Percentiles rank a stretch among this genome's conserved stretches.
Conservation (phyloP, 805 yeast genomes). For the Scheffersomyces stipitis region DNA sequence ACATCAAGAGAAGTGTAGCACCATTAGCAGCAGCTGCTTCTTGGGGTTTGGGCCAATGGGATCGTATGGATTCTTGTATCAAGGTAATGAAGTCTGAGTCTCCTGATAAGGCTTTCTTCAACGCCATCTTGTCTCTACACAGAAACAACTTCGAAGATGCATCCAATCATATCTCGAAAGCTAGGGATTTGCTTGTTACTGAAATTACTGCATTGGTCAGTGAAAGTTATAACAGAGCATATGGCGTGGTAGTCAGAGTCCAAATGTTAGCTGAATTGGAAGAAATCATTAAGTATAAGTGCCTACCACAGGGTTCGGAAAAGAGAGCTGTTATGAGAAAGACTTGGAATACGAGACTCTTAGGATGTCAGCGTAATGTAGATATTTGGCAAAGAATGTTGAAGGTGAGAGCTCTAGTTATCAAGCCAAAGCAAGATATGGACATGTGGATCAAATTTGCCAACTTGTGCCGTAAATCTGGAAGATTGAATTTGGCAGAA, state of each 20-base stretch:
- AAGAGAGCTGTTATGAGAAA: slow-evolving; percentile 75
- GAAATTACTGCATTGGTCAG: slow-evolving; percentile 93
- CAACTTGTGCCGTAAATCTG: slow-evolving; percentile 90
- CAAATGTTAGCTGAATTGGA: slow-evolving; percentile 97
- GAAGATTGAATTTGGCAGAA: slow-evolving; percentile 88
- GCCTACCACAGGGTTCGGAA: slow-evolving; percentile 79
- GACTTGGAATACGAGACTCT: slow-evolving; percentile 90
- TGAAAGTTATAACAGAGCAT: slow-evolving; percentile 95
- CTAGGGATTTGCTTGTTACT: slow-evolving; percentile 86
- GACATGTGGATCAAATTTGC: slow-evolving; percentile 98
- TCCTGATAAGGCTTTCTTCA: slow-evolving; percentile 93
- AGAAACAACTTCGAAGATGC: slow-evolving; percentile 85
- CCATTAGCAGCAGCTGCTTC: slow-evolving; percentile 99
- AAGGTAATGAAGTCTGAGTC: slow-evolving; percentile 87
- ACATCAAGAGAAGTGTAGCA: slow-evolving; percentile 79
- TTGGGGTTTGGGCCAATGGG: slow-evolving; percentile 98
- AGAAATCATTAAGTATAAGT: slow-evolving; percentile 88
- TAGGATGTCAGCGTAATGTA: slow-evolving; percentile 94
- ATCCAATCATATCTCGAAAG: slow-evolving; percentile 70
- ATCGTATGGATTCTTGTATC: slow-evolving; percentile 87
- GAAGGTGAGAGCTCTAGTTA: slow-evolving; percentile 88
- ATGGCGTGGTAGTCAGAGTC: slow-evolving; percentile 92
- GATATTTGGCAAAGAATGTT: slow-evolving; percentile 99
- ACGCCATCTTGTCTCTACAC: slow-evolving; percentile 84
- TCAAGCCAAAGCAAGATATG: slow-evolving; percentile 94